Evolutionary conservation across 73 alveolate genomes (phyloP).

Genomic region (Paramecium primaurelia): DNA sequence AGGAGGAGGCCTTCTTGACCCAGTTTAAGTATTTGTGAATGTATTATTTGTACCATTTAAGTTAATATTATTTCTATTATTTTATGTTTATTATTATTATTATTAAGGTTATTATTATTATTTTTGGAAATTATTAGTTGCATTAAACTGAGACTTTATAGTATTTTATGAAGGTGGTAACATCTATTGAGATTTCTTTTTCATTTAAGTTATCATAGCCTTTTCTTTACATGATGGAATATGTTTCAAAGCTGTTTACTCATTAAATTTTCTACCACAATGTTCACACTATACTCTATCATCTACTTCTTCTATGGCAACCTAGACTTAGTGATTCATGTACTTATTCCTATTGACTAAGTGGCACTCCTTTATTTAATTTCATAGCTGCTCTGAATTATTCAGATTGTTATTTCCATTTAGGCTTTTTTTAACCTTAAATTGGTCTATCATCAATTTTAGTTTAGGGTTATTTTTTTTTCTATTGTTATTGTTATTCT

Average conservation of each 20-base stretch:
- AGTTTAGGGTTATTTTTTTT: background rate
- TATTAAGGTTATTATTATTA: background rate
- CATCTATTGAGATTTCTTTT: background rate
- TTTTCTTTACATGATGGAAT: slow-evolving; percentile 45
- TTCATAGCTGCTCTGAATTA: slow-evolving; percentile 49
- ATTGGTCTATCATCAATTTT: slow-evolving; percentile 8
- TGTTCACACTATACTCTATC: slow-evolving; percentile 61
- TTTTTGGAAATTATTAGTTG: background rate
- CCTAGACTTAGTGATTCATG: background rate
- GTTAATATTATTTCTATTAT: background rate
- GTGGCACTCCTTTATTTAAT: slow-evolving; percentile 32
- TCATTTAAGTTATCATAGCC: slow-evolving; percentile 42
- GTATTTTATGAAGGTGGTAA: background rate
- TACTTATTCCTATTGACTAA: slow-evolving; percentile 23
- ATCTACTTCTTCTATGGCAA: slow-evolving; percentile 23
- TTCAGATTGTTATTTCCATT: slow-evolving; percentile 57
- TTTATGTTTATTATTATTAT: background rate
- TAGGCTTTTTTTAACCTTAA: slow-evolving; percentile 52
- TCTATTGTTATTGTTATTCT: background rate
- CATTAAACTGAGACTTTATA: background rate
- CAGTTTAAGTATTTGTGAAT: background rate
- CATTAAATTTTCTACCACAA: slow-evolving; percentile 63
- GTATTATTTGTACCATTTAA: background rate
- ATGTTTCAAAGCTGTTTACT: slow-evolving; percentile 50
- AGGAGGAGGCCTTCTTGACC: slow-evolving; percentile 1